Evolutionary conservation across 1,284 basidiomycete species (phyloP).

Genomic region (Pseudozyma thailandica): DNA sequence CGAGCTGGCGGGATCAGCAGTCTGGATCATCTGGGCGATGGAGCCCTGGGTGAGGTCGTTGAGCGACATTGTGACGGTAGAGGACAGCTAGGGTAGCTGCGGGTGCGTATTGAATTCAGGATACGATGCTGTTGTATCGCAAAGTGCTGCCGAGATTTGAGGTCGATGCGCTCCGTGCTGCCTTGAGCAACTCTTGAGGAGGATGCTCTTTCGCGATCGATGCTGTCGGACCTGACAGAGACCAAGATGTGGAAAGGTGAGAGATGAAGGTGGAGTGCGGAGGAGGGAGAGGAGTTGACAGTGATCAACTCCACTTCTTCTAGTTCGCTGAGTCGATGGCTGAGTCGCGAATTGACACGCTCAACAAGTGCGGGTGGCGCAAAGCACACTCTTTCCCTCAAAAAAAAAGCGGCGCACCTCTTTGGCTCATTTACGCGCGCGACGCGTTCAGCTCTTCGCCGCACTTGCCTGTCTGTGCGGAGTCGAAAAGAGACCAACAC

Average conservation of each 20-base stretch:
- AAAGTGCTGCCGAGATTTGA: neutral
- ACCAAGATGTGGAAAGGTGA: neutral
- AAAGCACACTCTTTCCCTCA: neutral
- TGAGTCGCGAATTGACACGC: slow-evolving; percentile 31
- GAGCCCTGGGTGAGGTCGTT: slow-evolving; percentile 57
- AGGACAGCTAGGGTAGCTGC: neutral
- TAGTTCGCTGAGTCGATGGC: slow-evolving; percentile 13
- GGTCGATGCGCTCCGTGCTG: neutral
- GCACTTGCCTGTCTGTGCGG: neutral
- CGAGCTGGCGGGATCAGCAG: slow-evolving; percentile 45
- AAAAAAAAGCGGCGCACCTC: slow-evolving; percentile 10
- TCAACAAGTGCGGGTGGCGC: neutral
- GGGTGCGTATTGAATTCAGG: neutral
- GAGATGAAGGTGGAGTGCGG: slow-evolving; percentile 1
- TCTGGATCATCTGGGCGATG: slow-evolving; percentile 60
- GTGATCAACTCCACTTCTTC: slow-evolving; percentile 27
- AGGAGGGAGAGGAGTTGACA: neutral
- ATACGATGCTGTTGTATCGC: neutral
- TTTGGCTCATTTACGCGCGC: slow-evolving; percentile 51
- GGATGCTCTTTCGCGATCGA: too few relatives aligned
- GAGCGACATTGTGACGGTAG: slow-evolving; percentile 36
- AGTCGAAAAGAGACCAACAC: slow-evolving; percentile 34
- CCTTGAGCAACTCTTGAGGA: too few relatives aligned
- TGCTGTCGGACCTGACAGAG: neutral
- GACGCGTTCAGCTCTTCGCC: slow-evolving; percentile 22